Evolutionary conservation across 371 early-diverging fungal genomes (phyloP), one percentile per base, ranked within the genome.

Genomic region (Apophysomyces sp.): DNA sequence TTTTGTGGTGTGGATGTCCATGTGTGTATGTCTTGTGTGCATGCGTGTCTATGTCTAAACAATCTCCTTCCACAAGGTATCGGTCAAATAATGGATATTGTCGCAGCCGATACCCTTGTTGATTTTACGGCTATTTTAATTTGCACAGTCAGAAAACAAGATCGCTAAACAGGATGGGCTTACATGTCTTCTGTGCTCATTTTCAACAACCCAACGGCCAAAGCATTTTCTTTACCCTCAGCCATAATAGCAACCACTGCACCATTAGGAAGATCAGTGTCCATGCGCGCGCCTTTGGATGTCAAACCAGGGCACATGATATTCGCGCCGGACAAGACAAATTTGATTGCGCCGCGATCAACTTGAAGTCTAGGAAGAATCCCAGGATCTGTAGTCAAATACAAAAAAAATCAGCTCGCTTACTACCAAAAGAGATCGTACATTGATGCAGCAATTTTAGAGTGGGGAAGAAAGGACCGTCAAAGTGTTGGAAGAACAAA

Each of bases 281-380:
- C 90, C 84, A 98, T 85, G 55, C 86, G 74, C 5, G 94, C 98
- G 4, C 97, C 98, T 31, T 89, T 87, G 15, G 94, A 94, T 24
- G 98, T 98, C 71, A 98, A 79, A 32, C 99, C 98, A 11, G 98
- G 98, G 67, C 98, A 98, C 99, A 98, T 98, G 67, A 98, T 96
- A 69, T 96, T 92, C 53, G 98, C 98, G 4, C 97, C 98, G 3
- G 92, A 89, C 49, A 98, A 86, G 9, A 98, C 91, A 76, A 96
- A 97, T 82, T 98, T 98, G 71, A 98, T 98, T 27, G 99, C 99
- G 6, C 98, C 99, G 16, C 92, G 89, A 72, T 98, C 99, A 24
- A 98, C 97, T 69, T 96, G 96, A 55, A 98, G 75, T 32, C 81
- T 80, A 36, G 97, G 95, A 73, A 98, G 78, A 59, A 96, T 93